Conservation (phyloP, 2,329 filamentous ascomycete species). For the Aspergillus jensenii region DNA sequence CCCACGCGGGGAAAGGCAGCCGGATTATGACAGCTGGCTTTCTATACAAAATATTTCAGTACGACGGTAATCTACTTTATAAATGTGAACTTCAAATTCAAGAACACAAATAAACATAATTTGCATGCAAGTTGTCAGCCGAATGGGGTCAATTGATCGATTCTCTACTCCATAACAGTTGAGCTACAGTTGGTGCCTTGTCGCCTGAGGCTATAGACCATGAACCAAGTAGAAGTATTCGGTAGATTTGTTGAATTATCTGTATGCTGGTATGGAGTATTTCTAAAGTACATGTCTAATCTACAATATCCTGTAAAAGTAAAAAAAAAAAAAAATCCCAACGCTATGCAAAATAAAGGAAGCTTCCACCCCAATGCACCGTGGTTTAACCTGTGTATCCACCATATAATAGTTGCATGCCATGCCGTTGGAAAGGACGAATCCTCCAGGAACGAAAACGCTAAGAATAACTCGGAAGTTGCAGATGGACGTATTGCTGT, state of each 20-base stretch:
- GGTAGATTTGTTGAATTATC: not conserved
- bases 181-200: not conserved
- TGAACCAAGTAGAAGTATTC: not conserved
- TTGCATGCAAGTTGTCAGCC: not conserved
- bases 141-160: not conserved
- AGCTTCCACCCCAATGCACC: no score
- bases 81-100: not conserved
- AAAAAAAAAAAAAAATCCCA: not conserved
- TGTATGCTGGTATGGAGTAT: not conserved
- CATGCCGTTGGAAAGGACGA: not conserved
- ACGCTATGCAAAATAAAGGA: no score
- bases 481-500: not conserved
- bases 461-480: not conserved
- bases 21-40: conserved; percentile 1
- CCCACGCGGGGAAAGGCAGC: conserved; percentile 8
- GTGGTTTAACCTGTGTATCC: no score
- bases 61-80: not conserved
- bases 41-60: not conserved
- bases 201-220: not conserved
- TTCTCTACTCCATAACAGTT: conserved; percentile 12
- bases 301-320: no score
- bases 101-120: not conserved
- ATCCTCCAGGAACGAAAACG: not conserved
- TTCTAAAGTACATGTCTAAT: not conserved
- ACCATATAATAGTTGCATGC: no score